Evolutionary conservation across 2,329 filamentous ascomycete species (phyloP), one percentile per base, ranked within the genome.

Genomic region (Pseudocercospora crystallina): DNA sequence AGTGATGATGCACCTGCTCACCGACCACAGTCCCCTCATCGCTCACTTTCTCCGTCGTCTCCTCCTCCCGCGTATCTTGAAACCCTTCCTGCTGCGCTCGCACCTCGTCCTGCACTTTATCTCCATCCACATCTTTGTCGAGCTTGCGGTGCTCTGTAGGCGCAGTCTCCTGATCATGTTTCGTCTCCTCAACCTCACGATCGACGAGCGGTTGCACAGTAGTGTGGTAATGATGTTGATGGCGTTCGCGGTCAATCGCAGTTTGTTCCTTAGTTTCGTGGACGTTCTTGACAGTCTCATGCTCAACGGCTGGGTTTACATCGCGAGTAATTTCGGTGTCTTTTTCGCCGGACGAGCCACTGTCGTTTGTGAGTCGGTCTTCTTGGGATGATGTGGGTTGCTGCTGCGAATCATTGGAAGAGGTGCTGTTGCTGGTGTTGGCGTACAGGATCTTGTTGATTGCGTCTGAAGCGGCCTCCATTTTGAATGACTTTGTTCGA

Each of bases 151-250:
- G 53, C 14, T 61, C 46, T 8, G 53, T 61, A 3, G 51, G 35
- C 11, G 52, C 51, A n/a, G 56, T 32, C 48, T 57, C 54, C 36
- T 54, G 45, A 30, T 55, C 43, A 32, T 63, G 56, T 44, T 63
- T 50, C 5, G 49, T 53, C 2, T 51, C 48, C 8, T 51, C 29
- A 5, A 61, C 54, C 33, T 64, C 61, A 5, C 37, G 30, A 37
- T 61, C 58, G 34, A 58, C 33, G 5, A 62, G 43, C 2, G 61
- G 60, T 49, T 64, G 61, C 3, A 64, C 49, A 7, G 61, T 62
- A 35, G 60, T 63, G 53, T 64, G 61, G 55, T 64, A 64, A 50
- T 63, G 61, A 33, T 64, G 52, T 42, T 60, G 47, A 47, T 62
- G 60, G 36, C 40, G 50, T 33, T 61, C 60, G 12, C 47, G 42